Evolutionary conservation across 768 basidiomycete species (phyloP).

Genomic region (Termitomyces sp.): DNA sequence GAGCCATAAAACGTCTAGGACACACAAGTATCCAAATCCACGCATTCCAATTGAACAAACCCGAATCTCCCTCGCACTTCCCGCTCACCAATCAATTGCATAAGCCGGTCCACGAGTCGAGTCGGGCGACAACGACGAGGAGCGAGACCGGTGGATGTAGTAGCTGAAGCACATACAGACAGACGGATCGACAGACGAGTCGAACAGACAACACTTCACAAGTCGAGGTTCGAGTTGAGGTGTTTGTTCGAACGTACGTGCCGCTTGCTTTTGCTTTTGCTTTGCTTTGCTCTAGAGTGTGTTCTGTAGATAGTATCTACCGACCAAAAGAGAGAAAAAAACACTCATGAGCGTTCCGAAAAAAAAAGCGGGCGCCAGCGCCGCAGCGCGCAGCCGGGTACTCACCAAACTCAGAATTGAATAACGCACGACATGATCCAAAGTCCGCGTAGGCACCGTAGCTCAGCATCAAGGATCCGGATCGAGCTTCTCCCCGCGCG

Average conservation of each 20-base stretch:
- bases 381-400: too few species aligned
- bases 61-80: background rate
- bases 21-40: background rate
- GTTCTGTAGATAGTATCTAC: background rate
- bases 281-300: background rate
- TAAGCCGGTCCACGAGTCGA: background rate
- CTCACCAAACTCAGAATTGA: background rate
- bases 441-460: too few species aligned
- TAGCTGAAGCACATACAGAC: background rate
- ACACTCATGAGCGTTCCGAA: background rate
- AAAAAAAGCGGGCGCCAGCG: too few species aligned
- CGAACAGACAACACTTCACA: background rate
- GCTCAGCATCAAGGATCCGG: constrained; percentile 28
- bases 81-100: background rate
- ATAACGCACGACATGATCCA: background rate
- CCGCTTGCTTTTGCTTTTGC: background rate
- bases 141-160: background rate
- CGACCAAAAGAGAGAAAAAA: too few species aligned
- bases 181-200: background rate
- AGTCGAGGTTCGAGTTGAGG: background rate
- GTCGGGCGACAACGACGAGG: background rate
- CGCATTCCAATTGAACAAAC: too few species aligned
- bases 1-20: background rate
- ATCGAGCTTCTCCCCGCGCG: constrained; percentile 82
- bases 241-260: background rate